Evolutionary conservation across 768 basidiomycete genomes (phyloP), one percentile per base, ranked within the genome.

Genomic region (Asterophora lycoperdoides): DNA sequence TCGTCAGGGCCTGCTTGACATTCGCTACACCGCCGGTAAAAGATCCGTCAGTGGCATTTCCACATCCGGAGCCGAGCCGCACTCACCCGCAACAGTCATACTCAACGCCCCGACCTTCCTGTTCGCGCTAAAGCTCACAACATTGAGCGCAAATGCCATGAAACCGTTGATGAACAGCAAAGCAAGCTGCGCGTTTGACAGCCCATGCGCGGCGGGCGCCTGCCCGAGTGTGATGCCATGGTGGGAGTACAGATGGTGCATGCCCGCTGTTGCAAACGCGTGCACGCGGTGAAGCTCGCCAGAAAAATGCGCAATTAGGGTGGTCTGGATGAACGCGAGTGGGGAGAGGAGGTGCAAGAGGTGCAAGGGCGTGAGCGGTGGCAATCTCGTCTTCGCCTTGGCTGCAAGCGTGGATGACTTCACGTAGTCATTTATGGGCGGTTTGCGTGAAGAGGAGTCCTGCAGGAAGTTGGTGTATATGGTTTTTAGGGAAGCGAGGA

Each of bases 51-150:
- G 17, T 23, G n/a, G 14, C 9, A 2, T 15, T 11, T 20, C 3
- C n/a, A 13, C 30, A 34, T 9, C 19, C 28, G 18, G 43, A 41
- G 17, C 36, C 9, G 26, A 28, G n/a, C 0, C 41, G 18, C 44
- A 72, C 81, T 47, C 51, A 89, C 86, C 86, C 51, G 91, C 89
- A 40, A 95, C 92, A 8, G 87, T 90, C 88, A 94, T 95, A 40
- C 85, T 87, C 54, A 95, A 63, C 10, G 93, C 84, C 2, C 93
- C 93, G 0, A 91, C 84, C 62, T 87, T 84, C 66, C 86, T 85
- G 69, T 98, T 99, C n/a, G 96, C 90, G 34, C 89, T 89, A 61
- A 99, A 96, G 63, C 87, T 90, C 48, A 96, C 89, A 2, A 97
- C 82, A 58, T 98, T 99, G 44, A 99, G 72, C 11, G 83, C 86